Conservation (phyloP, 768 basidiomycete species). For the Kwoniella sp. region DNA sequence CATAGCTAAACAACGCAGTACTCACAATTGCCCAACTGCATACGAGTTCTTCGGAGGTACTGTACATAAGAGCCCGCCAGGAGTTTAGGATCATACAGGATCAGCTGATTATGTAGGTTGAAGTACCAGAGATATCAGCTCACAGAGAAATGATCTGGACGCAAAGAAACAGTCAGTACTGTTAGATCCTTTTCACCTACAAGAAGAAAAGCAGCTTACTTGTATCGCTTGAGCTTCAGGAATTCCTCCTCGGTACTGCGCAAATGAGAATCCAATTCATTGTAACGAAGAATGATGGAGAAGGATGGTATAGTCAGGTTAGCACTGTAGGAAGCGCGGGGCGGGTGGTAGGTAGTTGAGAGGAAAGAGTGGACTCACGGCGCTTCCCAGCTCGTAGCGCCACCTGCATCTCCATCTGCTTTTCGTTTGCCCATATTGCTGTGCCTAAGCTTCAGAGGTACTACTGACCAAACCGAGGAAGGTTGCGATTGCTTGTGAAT, state of each 20-base stretch:
- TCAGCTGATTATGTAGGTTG: too few relatives aligned
- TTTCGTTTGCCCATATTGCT: neutral
- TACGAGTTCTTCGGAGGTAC: conserved; percentile 22
- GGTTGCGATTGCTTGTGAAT: too few relatives aligned
- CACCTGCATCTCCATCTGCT: neutral
- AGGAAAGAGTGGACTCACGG: conserved; percentile 13
- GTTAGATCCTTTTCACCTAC: too few relatives aligned
- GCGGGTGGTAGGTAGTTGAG: too few relatives aligned
- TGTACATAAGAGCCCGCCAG: neutral
- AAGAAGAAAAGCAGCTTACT: too few relatives aligned
- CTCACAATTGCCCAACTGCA: conserved; percentile 13
- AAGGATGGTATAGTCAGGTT: too few relatives aligned
- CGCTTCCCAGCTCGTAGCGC: neutral
- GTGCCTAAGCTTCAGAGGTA: too few relatives aligned
- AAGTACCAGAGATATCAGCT: conserved; percentile 1
- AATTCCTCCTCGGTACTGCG: conserved; percentile 17
- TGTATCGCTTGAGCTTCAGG: conserved; percentile 14
- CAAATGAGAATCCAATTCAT: too few relatives aligned
- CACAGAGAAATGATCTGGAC: conserved; percentile 22
- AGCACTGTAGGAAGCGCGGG: too few relatives aligned
- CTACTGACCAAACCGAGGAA: neutral
- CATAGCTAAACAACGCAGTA: neutral
- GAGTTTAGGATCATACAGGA: too few relatives aligned
- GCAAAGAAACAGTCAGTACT: too few relatives aligned
- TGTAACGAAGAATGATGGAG: too few relatives aligned